These are phyloP conservation scores for Aspergillus sp. DNA, from an alignment of 2,329 filamentous ascomycete genomes.

Conservation along the genomic window DNA sequence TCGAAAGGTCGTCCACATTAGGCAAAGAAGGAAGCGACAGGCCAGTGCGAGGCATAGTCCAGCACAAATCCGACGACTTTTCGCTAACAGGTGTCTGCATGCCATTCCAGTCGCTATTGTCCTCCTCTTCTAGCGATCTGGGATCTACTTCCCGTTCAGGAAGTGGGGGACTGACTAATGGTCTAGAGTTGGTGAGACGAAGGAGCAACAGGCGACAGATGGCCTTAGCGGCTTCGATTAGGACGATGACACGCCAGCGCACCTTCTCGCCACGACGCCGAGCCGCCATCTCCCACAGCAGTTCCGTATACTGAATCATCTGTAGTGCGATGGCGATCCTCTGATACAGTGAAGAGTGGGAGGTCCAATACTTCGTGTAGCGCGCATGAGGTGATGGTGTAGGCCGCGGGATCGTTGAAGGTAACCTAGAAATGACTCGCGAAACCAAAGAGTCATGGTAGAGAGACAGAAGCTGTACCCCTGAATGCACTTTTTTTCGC, in stretches of 20 bases:
- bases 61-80: slow-evolving; percentile 56
- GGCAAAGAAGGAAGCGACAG: slow-evolving; percentile 82
- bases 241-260: slow-evolving; percentile 82
- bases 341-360: slow-evolving; percentile 69
- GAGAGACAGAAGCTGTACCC: slow-evolving; percentile 83
- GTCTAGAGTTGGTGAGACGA: slow-evolving; percentile 77
- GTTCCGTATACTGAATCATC: slow-evolving; percentile 89
- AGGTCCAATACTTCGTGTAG: slow-evolving; percentile 65
- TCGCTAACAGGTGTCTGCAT: slow-evolving; percentile 48
- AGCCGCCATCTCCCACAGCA: slow-evolving; percentile 96
- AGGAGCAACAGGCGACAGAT: slow-evolving; percentile 78
- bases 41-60: slow-evolving; percentile 94
- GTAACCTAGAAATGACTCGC: slow-evolving; percentile 60
- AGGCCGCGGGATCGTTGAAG: slow-evolving; percentile 51
- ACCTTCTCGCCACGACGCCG: slow-evolving; percentile 77
- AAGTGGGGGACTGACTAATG: slow-evolving; percentile 78
- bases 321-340: slow-evolving; percentile 80
- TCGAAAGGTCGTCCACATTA: slow-evolving; percentile 76
- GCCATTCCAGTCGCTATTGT: slow-evolving; percentile 45
- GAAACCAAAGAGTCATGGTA: slow-evolving; percentile 90
- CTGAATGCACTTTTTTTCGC: slow-evolving; percentile 68
- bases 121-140: slow-evolving; percentile 54
- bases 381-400: slow-evolving; percentile 60
- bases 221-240: slow-evolving; percentile 84
- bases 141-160: slow-evolving; percentile 83